Conservation (phyloP, 352 stramenopile species). For the Globisporangium abappressorium region DNA sequence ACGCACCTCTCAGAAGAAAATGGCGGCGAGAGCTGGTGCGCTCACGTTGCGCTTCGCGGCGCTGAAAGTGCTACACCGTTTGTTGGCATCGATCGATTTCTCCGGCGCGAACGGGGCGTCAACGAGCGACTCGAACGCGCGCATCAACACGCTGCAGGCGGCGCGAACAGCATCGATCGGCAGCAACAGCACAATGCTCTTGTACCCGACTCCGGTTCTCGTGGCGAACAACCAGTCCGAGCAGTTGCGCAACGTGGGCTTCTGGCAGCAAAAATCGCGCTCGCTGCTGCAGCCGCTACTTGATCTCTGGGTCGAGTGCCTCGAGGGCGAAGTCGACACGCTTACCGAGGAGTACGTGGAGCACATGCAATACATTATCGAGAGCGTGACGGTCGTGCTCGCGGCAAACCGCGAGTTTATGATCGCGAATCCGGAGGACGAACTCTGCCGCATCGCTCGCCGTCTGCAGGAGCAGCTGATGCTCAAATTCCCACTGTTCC, state of each 20-base stretch:
- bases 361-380: slow-evolving; percentile 78
- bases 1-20: slow-evolving; percentile 35
- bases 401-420: slow-evolving; percentile 39
- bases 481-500: slow-evolving; percentile 60
- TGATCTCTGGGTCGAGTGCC: slow-evolving; percentile 75
- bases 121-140: background rate
- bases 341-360: slow-evolving; percentile 64
- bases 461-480: slow-evolving; percentile 59
- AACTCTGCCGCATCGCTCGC: slow-evolving; percentile 26
- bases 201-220: slow-evolving; percentile 45
- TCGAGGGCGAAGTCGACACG: slow-evolving; percentile 53
- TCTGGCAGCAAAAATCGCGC: slow-evolving; percentile 72
- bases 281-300: slow-evolving; percentile 54
- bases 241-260: slow-evolving; percentile 31
- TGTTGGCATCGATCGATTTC: slow-evolving; percentile 53
- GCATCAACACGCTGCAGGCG: background rate
- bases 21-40: slow-evolving; percentile 27
- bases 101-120: background rate
- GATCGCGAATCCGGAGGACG: slow-evolving; percentile 19
- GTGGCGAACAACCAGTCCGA: slow-evolving; percentile 33
- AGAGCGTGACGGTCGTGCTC: slow-evolving; percentile 60
- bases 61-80: slow-evolving; percentile 61
- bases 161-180: slow-evolving; percentile 20
- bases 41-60: slow-evolving; percentile 57
- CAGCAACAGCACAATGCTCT: slow-evolving; percentile 41